phyloP scores from a whole-genome alignment of 305 asterid genomes.

The Fraxinus baroniana region DNA sequence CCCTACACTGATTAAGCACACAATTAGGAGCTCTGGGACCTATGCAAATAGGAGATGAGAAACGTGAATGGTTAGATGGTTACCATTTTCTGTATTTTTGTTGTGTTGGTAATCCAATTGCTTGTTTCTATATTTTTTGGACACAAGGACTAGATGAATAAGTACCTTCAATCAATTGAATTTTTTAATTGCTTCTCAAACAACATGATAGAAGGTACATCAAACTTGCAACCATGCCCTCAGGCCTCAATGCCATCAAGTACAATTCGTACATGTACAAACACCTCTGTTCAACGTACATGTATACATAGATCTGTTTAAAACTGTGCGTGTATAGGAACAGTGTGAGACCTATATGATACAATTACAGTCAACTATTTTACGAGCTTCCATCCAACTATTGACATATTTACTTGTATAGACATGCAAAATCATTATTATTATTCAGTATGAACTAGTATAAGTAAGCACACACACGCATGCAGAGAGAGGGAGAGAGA shows the following conservation, averaged over 20 bases:
- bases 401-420: not conserved
- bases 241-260: not conserved
- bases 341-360: not conserved
- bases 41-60: not conserved
- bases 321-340: not conserved
- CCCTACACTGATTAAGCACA: not conserved
- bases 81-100: not conserved
- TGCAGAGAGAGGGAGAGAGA: not conserved
- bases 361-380: not conserved
- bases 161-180: not conserved
- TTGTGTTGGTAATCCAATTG: not conserved
- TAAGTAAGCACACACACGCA: not conserved
- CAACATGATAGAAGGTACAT: not conserved
- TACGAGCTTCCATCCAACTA: not conserved
- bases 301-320: not conserved
- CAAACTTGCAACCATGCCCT: not conserved
- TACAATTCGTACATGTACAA: not conserved
- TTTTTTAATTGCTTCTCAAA: not conserved
- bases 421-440: not conserved
- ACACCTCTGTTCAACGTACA: not conserved
- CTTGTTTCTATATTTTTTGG: not conserved
- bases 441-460: not conserved
- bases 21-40: not conserved
- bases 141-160: not conserved
- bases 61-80: not conserved